Evolutionary conservation across 192 early-diverging fungal genomes (phyloP), one percentile per base, ranked within the genome.

Genomic region (Dissophora ornata): DNA sequence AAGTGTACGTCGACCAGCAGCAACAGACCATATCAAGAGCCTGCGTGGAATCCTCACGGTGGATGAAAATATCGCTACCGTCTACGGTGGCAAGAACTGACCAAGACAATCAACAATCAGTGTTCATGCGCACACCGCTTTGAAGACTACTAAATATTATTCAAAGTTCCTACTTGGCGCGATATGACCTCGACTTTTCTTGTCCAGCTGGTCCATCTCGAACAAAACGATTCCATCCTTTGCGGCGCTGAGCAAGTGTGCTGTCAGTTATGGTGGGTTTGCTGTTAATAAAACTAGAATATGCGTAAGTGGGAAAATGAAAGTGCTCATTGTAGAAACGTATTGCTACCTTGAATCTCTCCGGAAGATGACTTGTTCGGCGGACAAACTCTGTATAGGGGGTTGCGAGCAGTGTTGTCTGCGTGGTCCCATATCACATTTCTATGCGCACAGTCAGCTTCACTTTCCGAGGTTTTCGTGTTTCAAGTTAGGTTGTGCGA

Each of bases 1-100:
- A n/a, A 0, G 73, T 67, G 46, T 45, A 62, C 12, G 46, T 62
- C 18, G 73, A 28, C 73, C 73, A 77, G 32, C 59, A 67, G 22
- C 73, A 62, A n/a, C 73, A 77, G 7, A 11, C 42, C 32, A 67
- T 12, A 18, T 57, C 49, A 32, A 67, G n/a, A 1, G 50, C 18
- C 22, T 57, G 64, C 0, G 22, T 51, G 2, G 26, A 19, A 22
- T 67, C 60, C 6, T 67, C 21, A 22, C 29, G 30, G 18, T 67
- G 51, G 44, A 67, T 49, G 13, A 16, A 32, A 29, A 77, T 67
- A 21, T 67, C 53, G 15, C 21, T n/a, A 25, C 64, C 59, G n/a
- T 62, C 24, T 1, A 40, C 22, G 11, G 45, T 51, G 1, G 42
- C 24, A 8, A 63, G 55, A 30, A 71, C 69, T 71, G 21, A 50